phyloP scores from a whole-genome alignment of 306 rosid species.

The Albizia julibrissin region DNA sequence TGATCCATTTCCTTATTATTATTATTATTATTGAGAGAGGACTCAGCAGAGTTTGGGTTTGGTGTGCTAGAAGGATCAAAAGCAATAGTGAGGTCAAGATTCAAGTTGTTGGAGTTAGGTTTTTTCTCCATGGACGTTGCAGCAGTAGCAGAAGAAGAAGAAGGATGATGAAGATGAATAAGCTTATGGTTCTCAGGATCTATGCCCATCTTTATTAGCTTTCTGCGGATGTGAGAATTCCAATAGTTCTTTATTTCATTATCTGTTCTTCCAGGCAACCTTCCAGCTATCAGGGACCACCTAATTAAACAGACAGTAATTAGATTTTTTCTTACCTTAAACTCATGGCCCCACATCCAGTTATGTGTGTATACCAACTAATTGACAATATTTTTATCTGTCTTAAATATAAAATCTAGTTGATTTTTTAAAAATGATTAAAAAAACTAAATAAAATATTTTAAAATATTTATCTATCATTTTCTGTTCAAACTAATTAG shows the following conservation, averaged over 20 bases:
- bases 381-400: background rate
- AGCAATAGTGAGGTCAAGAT: constrained; percentile 50
- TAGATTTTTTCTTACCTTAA: background rate
- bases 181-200: constrained; percentile 59
- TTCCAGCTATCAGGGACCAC: constrained; percentile 76
- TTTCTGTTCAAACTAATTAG: too few species aligned
- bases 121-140: constrained; percentile 20
- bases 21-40: background rate
- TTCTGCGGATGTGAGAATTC: constrained; percentile 63
- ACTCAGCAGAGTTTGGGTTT: constrained; percentile 9
- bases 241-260: constrained; percentile 71
- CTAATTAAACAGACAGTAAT: constrained; percentile 20
- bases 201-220: constrained; percentile 56
- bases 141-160: background rate
- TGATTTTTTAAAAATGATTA: too few species aligned
- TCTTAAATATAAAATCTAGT: background rate
- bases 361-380: background rate
- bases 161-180: constrained; percentile 29
- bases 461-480: too few species aligned
- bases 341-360: background rate
- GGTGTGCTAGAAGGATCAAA: constrained; percentile 24
- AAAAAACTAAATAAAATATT: too few species aligned
- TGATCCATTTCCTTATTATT: constrained; percentile 14
- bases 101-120: constrained; percentile 25
- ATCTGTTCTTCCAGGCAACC: constrained; percentile 64